These are phyloP conservation scores for Verticillium nubilum DNA, from an alignment of 2,329 filamentous ascomycete species.

Conservation along the genomic window DNA sequence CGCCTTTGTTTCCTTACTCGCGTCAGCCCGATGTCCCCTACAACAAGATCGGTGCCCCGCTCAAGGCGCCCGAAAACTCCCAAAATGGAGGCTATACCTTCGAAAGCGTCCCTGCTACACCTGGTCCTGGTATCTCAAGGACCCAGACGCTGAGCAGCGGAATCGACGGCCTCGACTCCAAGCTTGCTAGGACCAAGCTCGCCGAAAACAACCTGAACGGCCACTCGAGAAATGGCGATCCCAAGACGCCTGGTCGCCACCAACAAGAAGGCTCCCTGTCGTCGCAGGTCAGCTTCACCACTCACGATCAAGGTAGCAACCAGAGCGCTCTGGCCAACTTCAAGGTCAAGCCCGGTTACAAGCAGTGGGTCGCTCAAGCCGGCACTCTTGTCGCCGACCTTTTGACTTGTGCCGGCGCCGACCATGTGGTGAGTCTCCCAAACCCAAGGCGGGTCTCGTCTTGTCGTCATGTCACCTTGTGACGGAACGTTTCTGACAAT, in stretches of 20 bases:
- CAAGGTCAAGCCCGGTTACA: slow-evolving; percentile 86
- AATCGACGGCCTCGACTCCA: slow-evolving; percentile 63
- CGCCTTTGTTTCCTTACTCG: slow-evolving; percentile 90
- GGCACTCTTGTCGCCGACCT: slow-evolving; percentile 93
- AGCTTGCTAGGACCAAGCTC: slow-evolving; percentile 64
- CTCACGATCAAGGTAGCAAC: slow-evolving; percentile 51
- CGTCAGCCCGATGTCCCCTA: slow-evolving; percentile 95
- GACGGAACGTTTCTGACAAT: neutral
- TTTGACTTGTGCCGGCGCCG: slow-evolving; percentile 88
- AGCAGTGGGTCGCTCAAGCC: slow-evolving; percentile 97
- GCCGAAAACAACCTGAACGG: slow-evolving; percentile 32
- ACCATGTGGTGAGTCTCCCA: slow-evolving; percentile 57
- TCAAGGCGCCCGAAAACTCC: slow-evolving; percentile 56
- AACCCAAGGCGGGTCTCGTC: neutral
- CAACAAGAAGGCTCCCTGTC: slow-evolving; percentile 30
- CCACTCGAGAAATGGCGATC: slow-evolving; percentile 19
- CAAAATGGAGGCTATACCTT: slow-evolving; percentile 69
- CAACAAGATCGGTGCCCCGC: slow-evolving; percentile 87
- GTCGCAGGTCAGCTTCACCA: slow-evolving; percentile 48
- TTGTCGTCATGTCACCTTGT: neutral
- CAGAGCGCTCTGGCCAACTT: slow-evolving; percentile 50
- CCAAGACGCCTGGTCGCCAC: slow-evolving; percentile 23
- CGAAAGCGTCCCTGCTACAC: slow-evolving; percentile 85
- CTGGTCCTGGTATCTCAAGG: slow-evolving; percentile 64
- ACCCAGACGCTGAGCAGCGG: slow-evolving; percentile 62